Conservation (phyloP, 176 grass and related monocot species). For the Carex pumila region DNA sequence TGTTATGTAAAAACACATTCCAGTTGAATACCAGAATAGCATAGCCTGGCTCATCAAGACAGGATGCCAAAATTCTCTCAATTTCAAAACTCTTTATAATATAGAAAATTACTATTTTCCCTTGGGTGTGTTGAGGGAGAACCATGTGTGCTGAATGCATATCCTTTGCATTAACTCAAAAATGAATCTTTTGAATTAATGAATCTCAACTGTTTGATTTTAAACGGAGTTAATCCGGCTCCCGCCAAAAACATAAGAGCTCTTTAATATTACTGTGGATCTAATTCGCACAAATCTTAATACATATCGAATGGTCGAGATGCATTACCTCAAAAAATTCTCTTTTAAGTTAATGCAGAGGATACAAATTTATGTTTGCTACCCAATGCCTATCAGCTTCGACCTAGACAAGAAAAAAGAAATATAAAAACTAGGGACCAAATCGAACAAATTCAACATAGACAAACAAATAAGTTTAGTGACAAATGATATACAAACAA, state of each 20-base stretch:
- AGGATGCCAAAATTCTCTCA: neutral
- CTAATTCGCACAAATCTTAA: too few species aligned
- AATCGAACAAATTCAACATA: neutral
- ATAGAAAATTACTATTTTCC: neutral
- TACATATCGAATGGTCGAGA: too few species aligned
- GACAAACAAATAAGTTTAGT: neutral
- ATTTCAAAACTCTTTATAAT: neutral
- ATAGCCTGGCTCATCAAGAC: neutral
- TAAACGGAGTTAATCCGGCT: too few species aligned
- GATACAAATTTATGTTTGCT: neutral
- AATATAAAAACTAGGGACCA: neutral
- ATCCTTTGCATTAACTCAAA: too few species aligned
- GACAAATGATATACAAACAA: neutral
- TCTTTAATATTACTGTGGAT: too few species aligned
- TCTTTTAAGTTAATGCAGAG: too few species aligned
- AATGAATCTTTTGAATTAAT: too few species aligned
- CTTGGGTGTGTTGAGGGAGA: neutral
- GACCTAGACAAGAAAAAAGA: neutral
- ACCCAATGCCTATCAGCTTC: neutral
- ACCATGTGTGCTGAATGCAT: neutral
- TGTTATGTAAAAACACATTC: neutral
- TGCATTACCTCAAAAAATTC: too few species aligned
- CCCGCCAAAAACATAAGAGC: too few species aligned
- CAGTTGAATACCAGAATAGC: neutral
- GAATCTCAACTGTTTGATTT: too few species aligned